Evolutionary conservation across 2,329 filamentous ascomycete genomes (phyloP).

Genomic region (Tolypocladium sp.): DNA sequence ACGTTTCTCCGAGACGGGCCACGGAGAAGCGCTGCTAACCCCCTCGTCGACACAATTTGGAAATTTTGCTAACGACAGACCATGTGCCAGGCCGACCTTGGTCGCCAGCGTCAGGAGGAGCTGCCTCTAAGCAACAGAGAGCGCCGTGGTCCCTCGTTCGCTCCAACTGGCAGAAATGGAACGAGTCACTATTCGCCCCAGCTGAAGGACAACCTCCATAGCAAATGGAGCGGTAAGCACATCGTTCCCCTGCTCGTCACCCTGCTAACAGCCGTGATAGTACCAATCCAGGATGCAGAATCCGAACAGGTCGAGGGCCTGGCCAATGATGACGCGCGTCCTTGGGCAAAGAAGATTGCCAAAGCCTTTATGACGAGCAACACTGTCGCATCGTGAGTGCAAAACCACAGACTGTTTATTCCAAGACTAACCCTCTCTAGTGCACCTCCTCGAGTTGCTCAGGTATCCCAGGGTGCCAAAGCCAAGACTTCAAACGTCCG

Average conservation of each 20-base stretch:
- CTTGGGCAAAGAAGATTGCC: slow-evolving; percentile 10
- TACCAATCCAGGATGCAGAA: slow-evolving; percentile 11
- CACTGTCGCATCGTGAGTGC: not conserved
- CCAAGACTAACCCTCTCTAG: not conserved
- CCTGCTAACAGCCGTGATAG: slow-evolving; percentile 4
- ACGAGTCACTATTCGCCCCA: slow-evolving; percentile 5
- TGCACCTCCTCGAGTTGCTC: slow-evolving; percentile 4
- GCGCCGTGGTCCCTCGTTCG: slow-evolving; percentile 7
- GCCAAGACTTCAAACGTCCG: not conserved
- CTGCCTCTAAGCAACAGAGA: slow-evolving; percentile 9
- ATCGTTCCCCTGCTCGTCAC: too few relatives aligned
- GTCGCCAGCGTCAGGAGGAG: slow-evolving; percentile 12
- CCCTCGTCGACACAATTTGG: not conserved
- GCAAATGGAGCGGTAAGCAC: slow-evolving; percentile 10
- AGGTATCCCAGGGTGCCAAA: not conserved
- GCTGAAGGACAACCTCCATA: slow-evolving; percentile 5
- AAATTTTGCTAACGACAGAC: not conserved
- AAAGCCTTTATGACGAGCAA: slow-evolving; percentile 1
- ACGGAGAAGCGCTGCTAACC: not conserved
- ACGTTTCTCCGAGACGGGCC: not conserved
- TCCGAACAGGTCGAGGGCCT: slow-evolving; percentile 13
- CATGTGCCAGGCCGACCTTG: slow-evolving; percentile 11
- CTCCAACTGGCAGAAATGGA: slow-evolving; percentile 2
- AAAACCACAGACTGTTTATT: not conserved
- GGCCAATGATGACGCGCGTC: slow-evolving; percentile 8